These are phyloP conservation scores for Candida coleopterorum DNA, from an alignment of 805 yeast species.

Conservation along the genomic window DNA sequence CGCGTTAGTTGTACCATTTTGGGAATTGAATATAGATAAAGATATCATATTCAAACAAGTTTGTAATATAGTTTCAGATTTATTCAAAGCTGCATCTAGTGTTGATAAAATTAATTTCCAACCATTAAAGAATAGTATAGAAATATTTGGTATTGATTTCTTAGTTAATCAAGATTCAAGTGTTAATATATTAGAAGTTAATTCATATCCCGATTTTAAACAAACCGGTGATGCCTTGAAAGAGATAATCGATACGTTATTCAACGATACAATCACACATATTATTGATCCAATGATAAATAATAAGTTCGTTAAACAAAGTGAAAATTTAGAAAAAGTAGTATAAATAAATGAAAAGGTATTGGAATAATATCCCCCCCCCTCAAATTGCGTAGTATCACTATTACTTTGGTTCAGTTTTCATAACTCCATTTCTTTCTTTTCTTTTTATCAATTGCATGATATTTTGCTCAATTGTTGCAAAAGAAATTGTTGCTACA, in stretches of 20 bases:
- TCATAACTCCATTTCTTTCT: too few relatives aligned
- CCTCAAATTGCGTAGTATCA: too few relatives aligned
- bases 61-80: slow-evolving; percentile 57
- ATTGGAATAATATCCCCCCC: too few relatives aligned
- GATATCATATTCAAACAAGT: slow-evolving; percentile 53
- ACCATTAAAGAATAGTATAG: slow-evolving; percentile 77
- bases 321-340: slow-evolving; percentile 32
- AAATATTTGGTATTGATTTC: slow-evolving; percentile 86
- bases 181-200: slow-evolving; percentile 74
- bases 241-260: slow-evolving; percentile 58
- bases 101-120: slow-evolving; percentile 83
- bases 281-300: slow-evolving; percentile 48
- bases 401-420: too few relatives aligned
- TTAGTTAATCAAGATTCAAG: slow-evolving; percentile 53
- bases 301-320: slow-evolving; percentile 1
- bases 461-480: too few relatives aligned
- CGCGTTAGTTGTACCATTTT: slow-evolving; percentile 61
- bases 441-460: too few relatives aligned
- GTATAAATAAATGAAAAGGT: slow-evolving; percentile 13
- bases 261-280: slow-evolving; percentile 48
- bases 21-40: slow-evolving; percentile 43
- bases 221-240: slow-evolving; percentile 85
- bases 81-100: slow-evolving; percentile 74
- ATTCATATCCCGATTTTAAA: slow-evolving; percentile 93
- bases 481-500: too few relatives aligned